Base-by-base conservation (phyloP, 2,329 filamentous ascomycete species). In the Whalleya microplaca region DNA sequence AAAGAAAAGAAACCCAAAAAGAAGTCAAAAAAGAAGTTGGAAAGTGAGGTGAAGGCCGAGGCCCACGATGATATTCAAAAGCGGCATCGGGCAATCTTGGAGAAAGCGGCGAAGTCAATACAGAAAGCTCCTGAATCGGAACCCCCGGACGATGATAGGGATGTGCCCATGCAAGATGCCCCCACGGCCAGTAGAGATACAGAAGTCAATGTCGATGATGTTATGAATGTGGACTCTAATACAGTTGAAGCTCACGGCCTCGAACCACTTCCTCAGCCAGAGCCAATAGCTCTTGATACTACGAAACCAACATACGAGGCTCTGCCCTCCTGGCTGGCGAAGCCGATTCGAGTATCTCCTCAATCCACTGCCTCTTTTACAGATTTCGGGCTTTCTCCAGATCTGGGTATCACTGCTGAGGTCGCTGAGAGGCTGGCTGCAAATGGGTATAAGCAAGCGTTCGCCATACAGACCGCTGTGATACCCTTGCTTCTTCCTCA, bases 241-340 rank as follows among this genome's bases (percentile, higher is more conserved):
- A 67, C 61, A 46, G 69, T 64, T 65, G 80, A 84, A 66, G 71
- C 87, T 2, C 87, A 92, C 70, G 91, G 91, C 20, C 79, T 98
- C 0, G 86, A 89, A 53, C 92, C 92, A 6, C 78, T 96, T 19
- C 92, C 92, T 7, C 92, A 96, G 64, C 92, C 91, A 12, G 82
- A 83, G 29, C 84, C 83, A 0, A 79, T 85, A 1, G 76, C 80
- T 1, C 81, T 86, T 45, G 75, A 82, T 27, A 77, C 78, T 1
- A 80, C 83, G 48, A 81, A 82, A 51, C 85, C 88, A 2, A 82
- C 83, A n/a, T 92, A 91, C 72, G 88, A 92, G 27, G 89, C 90
- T 1, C 78, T 96, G 2, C 94, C 94, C 0, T 65, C 80, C 2
- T 98, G 94, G 94, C 80, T 97, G 12, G 85, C 89, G 4, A 82